A percentile compares a stretch with the other conserved stretches of the same genome.
Conservation (phyloP, 176 grass and related monocot genomes). For the Bromus sterilis region DNA sequence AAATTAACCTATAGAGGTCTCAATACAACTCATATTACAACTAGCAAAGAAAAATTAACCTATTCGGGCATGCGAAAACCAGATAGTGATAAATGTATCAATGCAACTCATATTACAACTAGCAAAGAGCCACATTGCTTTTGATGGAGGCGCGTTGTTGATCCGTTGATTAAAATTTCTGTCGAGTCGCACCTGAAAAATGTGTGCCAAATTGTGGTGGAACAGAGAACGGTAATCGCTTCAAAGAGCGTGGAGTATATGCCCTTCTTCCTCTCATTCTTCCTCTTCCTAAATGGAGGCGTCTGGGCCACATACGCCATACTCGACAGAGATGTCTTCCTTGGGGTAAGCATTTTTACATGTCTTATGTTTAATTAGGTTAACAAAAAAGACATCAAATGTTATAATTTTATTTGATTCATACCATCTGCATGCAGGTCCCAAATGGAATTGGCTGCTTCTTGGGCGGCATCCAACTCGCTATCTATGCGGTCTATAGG, state of each 20-base stretch:
- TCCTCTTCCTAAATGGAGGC: constrained; percentile 71
- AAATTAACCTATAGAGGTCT: too few species aligned
- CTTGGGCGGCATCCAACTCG: constrained; percentile 56
- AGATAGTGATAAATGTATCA: too few species aligned
- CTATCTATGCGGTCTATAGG: constrained; percentile 47
- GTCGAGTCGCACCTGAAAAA: too few species aligned
- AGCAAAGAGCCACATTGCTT: too few species aligned
- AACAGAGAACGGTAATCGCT: constrained; percentile 55
- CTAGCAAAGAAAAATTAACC: too few species aligned
- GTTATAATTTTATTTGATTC: too few species aligned
- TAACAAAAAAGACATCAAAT: not conserved
- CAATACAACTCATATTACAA: too few species aligned
- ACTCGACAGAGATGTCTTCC: constrained; percentile 47
- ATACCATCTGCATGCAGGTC: constrained; percentile 15
- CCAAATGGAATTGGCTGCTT: constrained; percentile 74
- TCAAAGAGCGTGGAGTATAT: constrained; percentile 69
- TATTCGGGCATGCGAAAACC: too few species aligned
- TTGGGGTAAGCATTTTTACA: constrained; percentile 31
- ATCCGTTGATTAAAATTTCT: too few species aligned
- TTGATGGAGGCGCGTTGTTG: not conserved
- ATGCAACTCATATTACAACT: too few species aligned
- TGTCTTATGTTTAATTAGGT: not conserved
- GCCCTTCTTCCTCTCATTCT: constrained; percentile 77
- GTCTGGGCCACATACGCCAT: constrained; percentile 50
- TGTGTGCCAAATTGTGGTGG: not conserved